phyloP scores from a whole-genome alignment of 176 grass and related monocot genomes.

The Eleusine indica region DNA sequence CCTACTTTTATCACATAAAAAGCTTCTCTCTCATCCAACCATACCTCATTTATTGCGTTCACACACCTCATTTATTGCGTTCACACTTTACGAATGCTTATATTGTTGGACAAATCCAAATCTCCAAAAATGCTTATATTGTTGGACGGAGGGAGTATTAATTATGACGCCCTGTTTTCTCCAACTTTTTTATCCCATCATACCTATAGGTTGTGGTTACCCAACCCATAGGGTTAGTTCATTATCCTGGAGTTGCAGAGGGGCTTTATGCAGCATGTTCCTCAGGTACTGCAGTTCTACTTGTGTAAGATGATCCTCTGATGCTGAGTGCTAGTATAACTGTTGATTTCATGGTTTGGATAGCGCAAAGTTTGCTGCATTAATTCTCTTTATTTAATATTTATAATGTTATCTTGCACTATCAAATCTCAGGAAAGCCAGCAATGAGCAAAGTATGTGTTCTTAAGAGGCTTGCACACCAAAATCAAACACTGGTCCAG shows the following conservation, averaged over 20 bases:
- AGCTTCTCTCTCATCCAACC: no score
- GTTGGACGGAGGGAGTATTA: not conserved
- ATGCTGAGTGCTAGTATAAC: not conserved
- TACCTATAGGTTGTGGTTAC: slow-evolving; percentile 66
- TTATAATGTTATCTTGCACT: slow-evolving; percentile 12
- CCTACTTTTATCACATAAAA: no score
- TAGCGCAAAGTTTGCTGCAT: slow-evolving; percentile 6
- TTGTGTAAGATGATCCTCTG: not conserved
- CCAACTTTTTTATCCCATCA: slow-evolving; percentile 35
- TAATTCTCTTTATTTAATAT: slow-evolving; percentile 26
- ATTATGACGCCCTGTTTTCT: slow-evolving; percentile 4
- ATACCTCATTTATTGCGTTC: no score
- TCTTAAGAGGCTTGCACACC: slow-evolving; percentile 63
- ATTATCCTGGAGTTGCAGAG: slow-evolving; percentile 80
- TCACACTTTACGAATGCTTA: no score
- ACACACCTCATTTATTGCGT: no score
- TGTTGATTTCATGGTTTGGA: slow-evolving; percentile 17
- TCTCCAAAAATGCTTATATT: no score
- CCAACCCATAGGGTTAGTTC: slow-evolving; percentile 80
- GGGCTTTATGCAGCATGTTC: slow-evolving; percentile 84
- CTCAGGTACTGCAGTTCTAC: slow-evolving; percentile 53
- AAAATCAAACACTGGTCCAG: slow-evolving; percentile 80
- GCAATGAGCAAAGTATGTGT: slow-evolving; percentile 81
- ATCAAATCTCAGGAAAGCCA: slow-evolving; percentile 68
- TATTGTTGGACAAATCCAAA: no score